These are phyloP conservation scores for Lepidium aucheri DNA, from an alignment of 345 rosid genomes.

Conservation along the genomic window DNA sequence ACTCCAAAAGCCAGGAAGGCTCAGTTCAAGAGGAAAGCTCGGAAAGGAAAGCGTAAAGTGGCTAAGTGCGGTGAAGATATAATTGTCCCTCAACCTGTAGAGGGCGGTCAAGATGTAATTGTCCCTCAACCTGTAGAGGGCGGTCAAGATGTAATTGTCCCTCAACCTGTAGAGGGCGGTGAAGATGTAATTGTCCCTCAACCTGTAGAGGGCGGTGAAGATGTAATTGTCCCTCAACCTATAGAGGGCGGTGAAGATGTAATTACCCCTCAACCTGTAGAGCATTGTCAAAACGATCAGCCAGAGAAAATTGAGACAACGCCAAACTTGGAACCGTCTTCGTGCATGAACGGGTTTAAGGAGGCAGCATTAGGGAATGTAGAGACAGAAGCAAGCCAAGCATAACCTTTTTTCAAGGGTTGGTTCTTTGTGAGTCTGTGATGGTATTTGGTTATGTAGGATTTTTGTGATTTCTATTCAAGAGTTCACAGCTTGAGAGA, in stretches of 20 bases:
- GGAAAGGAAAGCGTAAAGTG: conserved; percentile 22
- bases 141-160: no score
- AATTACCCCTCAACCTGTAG: neutral
- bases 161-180: neutral
- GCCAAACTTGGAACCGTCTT: neutral
- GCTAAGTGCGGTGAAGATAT: conserved; percentile 5
- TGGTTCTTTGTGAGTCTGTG: conserved; percentile 1
- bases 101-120: no score
- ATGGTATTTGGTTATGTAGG: no score
- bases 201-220: neutral
- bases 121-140: neutral
- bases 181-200: neutral
- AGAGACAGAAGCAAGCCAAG: conserved; percentile 33
- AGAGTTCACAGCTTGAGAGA: neutral
- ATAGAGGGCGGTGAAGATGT: conserved; percentile 5
- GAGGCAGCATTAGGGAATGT: conserved; percentile 26
- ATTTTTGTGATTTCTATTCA: neutral
- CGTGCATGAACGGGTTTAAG: conserved; percentile 23
- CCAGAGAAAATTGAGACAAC: conserved; percentile 10
- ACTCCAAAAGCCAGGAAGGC: conserved; percentile 53
- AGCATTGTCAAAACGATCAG: conserved; percentile 19
- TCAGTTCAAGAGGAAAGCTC: conserved; percentile 46
- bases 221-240: neutral
- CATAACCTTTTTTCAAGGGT: neutral
- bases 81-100: neutral